Evolutionary conservation across 73 alveolate species (phyloP).

Genomic region (Tetrahymena malaccensis): DNA sequence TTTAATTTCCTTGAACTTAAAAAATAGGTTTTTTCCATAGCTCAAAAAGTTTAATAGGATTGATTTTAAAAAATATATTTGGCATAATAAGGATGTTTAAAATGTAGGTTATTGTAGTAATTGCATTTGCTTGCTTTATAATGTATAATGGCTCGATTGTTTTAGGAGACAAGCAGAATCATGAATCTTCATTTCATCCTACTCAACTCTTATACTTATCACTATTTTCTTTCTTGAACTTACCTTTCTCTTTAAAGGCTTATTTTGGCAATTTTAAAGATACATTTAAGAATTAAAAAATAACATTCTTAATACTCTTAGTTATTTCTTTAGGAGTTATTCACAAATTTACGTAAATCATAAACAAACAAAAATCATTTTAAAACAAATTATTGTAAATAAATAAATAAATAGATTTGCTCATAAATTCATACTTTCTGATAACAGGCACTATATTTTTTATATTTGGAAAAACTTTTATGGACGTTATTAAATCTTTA

Average conservation of each 20-base stretch:
- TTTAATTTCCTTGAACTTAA: background rate
- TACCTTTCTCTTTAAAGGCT: background rate
- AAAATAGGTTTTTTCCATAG: background rate
- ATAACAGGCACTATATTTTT: slow-evolving; percentile 46
- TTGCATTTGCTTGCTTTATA: background rate
- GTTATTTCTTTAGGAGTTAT: background rate
- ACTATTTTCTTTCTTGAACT: background rate
- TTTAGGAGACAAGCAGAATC: background rate
- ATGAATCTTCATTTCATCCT: background rate
- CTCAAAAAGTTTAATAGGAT: background rate
- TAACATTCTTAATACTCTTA: background rate
- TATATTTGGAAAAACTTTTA: slow-evolving; percentile 44
- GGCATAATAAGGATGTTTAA: background rate
- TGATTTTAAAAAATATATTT: background rate
- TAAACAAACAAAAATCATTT: background rate
- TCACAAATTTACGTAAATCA: background rate
- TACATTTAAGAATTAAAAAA: background rate
- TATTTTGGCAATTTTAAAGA: background rate
- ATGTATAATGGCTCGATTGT: background rate
- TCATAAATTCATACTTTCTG: slow-evolving; percentile 45
- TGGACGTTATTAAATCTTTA: background rate
- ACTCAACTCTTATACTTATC: background rate
- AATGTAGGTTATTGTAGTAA: background rate
- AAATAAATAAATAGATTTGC: background rate
- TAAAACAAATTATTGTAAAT: background rate